phyloP scores from a whole-genome alignment of 225 moss, liverwort and hornwort species.

The Polytrichum formosum region DNA sequence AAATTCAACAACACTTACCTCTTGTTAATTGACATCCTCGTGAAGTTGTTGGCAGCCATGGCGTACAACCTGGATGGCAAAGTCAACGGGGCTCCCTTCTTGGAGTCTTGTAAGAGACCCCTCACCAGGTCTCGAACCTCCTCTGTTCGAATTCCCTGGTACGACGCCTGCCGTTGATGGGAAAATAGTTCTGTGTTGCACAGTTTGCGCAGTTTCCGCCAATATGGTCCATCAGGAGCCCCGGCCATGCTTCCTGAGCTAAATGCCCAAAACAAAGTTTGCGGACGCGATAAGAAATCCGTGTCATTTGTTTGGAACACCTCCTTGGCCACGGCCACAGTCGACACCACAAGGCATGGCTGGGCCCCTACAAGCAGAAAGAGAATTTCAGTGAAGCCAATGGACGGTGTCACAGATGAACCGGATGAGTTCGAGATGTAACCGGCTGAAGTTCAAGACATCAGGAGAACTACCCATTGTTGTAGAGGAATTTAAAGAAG shows the following conservation, averaged over 20 bases:
- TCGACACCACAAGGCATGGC: conserved; percentile 29
- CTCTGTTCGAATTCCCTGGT: conserved; percentile 19
- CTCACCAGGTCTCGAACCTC: conserved; percentile 32
- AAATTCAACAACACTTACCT: conserved; percentile 12
- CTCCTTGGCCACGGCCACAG: conserved; percentile 26
- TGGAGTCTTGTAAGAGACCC: conserved; percentile 7
- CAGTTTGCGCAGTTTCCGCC: conserved; percentile 29
- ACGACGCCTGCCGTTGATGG: conserved; percentile 20
- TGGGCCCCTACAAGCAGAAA: conserved; percentile 11
- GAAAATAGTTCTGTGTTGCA: conserved; percentile 33
- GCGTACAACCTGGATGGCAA: conserved; percentile 31
- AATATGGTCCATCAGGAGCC: conserved; percentile 26
- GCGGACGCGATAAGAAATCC: conserved; percentile 20
- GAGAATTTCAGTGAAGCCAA: no score
- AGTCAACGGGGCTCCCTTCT: conserved; percentile 16
- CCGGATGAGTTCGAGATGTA: no score
- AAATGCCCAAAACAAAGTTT: conserved; percentile 15
- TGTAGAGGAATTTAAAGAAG: no score
- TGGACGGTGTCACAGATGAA: no score
- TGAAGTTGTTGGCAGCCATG: conserved; percentile 30
- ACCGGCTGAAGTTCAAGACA: no score
- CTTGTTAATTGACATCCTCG: conserved; percentile 47
- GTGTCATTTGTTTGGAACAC: conserved; percentile 28
- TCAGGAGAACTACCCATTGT: no score
- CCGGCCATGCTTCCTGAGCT: conserved; percentile 12